phyloP scores from a whole-genome alignment of 2,329 filamentous ascomycete genomes.

The Didymella sp. region DNA sequence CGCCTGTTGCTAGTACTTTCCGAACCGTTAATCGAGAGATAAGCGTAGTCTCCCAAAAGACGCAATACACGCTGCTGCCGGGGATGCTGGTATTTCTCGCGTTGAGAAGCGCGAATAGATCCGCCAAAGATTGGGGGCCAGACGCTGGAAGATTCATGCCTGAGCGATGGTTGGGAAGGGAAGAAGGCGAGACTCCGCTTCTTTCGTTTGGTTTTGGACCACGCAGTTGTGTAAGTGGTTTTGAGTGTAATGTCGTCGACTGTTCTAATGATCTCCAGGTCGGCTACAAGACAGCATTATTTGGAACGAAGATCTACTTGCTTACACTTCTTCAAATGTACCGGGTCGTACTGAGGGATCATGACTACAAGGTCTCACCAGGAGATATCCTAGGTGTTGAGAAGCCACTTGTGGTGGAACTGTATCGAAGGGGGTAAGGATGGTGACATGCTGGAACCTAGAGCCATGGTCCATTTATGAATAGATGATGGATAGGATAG shows the following conservation, averaged over 20 bases:
- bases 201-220: background rate
- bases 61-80: background rate
- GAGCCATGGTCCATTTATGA: background rate
- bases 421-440: background rate
- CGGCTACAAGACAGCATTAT: background rate
- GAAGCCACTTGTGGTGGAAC: background rate
- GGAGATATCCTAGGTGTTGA: background rate
- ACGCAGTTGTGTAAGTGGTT: background rate
- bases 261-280: background rate
- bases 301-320: conserved; percentile 1
- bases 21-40: conserved; percentile 3
- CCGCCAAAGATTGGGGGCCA: background rate
- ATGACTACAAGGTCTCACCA: conserved; percentile 1
- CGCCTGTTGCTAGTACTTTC: conserved; percentile 3
- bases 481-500: too few species aligned
- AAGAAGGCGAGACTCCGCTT: background rate
- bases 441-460: background rate
- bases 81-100: background rate
- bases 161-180: background rate
- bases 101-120: background rate
- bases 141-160: background rate
- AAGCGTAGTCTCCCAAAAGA: background rate
- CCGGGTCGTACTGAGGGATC: background rate
- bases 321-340: background rate
- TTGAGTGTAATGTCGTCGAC: background rate